Evolutionary conservation across 2,329 filamentous ascomycete genomes (phyloP).

Genomic region (Cercospora sesami): DNA sequence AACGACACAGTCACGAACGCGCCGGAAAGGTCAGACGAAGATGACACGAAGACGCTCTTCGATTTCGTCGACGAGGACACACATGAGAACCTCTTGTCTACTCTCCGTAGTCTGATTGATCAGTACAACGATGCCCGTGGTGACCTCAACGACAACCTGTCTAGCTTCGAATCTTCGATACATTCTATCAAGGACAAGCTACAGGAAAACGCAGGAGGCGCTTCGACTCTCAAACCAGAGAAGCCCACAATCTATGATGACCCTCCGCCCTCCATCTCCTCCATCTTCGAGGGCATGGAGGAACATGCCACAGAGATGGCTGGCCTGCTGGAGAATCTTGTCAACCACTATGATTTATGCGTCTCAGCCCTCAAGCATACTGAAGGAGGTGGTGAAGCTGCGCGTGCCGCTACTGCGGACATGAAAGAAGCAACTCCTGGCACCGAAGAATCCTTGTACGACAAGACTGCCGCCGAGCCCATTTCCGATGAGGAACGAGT

Average conservation of each 20-base stretch:
- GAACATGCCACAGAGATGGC: constrained; percentile 80
- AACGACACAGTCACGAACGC: constrained; percentile 17
- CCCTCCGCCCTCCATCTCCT: constrained; percentile 41
- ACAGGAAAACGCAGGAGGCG: constrained; percentile 15
- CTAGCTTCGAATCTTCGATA: constrained; percentile 70
- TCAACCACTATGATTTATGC: constrained; percentile 88
- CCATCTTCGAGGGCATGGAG: constrained; percentile 59
- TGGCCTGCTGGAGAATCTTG: constrained; percentile 73
- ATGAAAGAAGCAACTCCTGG: constrained; percentile 25
- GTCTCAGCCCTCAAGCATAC: constrained; percentile 88
- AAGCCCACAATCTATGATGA: constrained; percentile 40
- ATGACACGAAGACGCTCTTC: constrained; percentile 58
- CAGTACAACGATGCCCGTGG: constrained; percentile 69
- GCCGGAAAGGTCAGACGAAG: constrained; percentile 9
- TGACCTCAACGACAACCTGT: constrained; percentile 54
- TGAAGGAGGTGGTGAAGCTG: constrained; percentile 59
- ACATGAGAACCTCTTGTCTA: constrained; percentile 65
- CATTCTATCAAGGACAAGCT: constrained; percentile 23
- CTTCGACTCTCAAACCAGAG: constrained; percentile 12
- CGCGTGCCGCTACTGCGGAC: constrained; percentile 42
- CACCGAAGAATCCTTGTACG: constrained; percentile 63
- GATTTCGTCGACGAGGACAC: constrained; percentile 75
- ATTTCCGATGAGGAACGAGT: constrained; percentile 72
- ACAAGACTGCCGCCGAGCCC: constrained; percentile 55
- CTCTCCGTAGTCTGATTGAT: constrained; percentile 69